These are phyloP conservation scores for Phialocephala subalpina DNA, from an alignment of 2,329 filamentous ascomycete species.

Conservation along the genomic window DNA sequence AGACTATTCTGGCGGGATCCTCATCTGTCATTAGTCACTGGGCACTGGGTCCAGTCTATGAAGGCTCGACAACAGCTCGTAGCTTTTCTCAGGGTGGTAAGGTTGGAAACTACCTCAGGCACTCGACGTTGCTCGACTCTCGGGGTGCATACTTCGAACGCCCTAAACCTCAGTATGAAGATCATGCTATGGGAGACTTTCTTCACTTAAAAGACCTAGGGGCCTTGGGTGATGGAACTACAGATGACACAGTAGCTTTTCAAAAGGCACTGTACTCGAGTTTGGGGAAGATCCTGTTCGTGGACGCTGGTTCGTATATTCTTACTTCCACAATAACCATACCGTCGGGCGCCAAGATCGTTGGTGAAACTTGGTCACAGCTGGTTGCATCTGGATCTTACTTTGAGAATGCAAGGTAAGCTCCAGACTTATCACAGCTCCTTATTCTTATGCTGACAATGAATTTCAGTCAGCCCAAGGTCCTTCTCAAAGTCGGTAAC, in stretches of 20 bases:
- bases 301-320: slow-evolving; percentile 60
- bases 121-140: not conserved
- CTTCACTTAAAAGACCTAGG: slow-evolving; percentile 72
- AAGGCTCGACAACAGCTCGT: slow-evolving; percentile 15
- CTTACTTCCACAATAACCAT: slow-evolving; percentile 55
- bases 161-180: slow-evolving; percentile 51
- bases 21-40: slow-evolving; percentile 7
- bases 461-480: slow-evolving; percentile 22
- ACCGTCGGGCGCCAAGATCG: slow-evolving; percentile 48
- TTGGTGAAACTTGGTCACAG: slow-evolving; percentile 52
- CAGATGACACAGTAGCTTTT: slow-evolving; percentile 77
- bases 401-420: slow-evolving; percentile 44
- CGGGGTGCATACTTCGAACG: slow-evolving; percentile 4
- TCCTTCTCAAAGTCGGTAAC: slow-evolving; percentile 48
- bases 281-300: slow-evolving; percentile 52
- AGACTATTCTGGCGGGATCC: slow-evolving; percentile 10
- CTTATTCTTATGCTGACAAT: slow-evolving; percentile 1
- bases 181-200: slow-evolving; percentile 5
- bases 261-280: slow-evolving; percentile 12
- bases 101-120: not conserved
- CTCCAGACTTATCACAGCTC: not conserved
- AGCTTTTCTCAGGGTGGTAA: slow-evolving; percentile 13
- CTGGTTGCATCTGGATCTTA: slow-evolving; percentile 45
- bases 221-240: slow-evolving; percentile 69
- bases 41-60: slow-evolving; percentile 18